Conservation (phyloP, 371 early-diverging fungal genomes). For the Syncephalastrum sp. region DNA sequence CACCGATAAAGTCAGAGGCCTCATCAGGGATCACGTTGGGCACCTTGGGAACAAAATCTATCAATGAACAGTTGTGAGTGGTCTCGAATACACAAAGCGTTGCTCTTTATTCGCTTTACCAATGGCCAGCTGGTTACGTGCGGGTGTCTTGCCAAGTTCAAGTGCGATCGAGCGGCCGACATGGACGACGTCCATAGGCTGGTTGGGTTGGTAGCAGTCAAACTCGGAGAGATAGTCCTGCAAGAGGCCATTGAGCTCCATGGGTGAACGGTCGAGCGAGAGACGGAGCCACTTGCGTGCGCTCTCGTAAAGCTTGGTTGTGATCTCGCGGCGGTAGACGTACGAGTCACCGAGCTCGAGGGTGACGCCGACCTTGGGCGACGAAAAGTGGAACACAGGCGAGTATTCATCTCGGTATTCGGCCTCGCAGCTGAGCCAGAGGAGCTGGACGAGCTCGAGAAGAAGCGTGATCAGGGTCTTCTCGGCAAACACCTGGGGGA, state of each 20-base stretch:
- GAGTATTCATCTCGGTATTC: slow-evolving; percentile 81
- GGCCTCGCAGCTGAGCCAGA: slow-evolving; percentile 81
- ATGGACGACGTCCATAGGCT: slow-evolving; percentile 54
- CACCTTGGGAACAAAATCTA: slow-evolving; percentile 46
- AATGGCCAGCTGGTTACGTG: slow-evolving; percentile 47
- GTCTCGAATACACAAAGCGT: not conserved
- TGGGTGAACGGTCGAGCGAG: slow-evolving; percentile 48
- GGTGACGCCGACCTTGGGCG: slow-evolving; percentile 61
- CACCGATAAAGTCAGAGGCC: slow-evolving; percentile 59
- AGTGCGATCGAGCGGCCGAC: slow-evolving; percentile 75
- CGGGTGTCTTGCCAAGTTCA: slow-evolving; percentile 61
- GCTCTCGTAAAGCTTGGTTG: slow-evolving; percentile 60
- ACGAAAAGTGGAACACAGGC: slow-evolving; percentile 73
- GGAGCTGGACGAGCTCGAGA: slow-evolving; percentile 74
- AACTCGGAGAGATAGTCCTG: slow-evolving; percentile 67
- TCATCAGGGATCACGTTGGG: slow-evolving; percentile 49
- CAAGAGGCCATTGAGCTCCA: slow-evolving; percentile 65
- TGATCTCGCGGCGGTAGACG: slow-evolving; percentile 69
- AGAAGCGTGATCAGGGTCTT: slow-evolving; percentile 57
- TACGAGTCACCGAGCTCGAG: slow-evolving; percentile 78
- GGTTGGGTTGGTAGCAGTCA: slow-evolving; percentile 47
- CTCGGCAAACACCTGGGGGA: slow-evolving; percentile 79
- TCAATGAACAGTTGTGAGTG: not conserved
- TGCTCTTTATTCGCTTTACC: slow-evolving; percentile 17
- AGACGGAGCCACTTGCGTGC: slow-evolving; percentile 70